These are phyloP conservation scores for Gloeostereum incarnatum DNA, from an alignment of 768 basidiomycete species.

Conservation along the genomic window DNA sequence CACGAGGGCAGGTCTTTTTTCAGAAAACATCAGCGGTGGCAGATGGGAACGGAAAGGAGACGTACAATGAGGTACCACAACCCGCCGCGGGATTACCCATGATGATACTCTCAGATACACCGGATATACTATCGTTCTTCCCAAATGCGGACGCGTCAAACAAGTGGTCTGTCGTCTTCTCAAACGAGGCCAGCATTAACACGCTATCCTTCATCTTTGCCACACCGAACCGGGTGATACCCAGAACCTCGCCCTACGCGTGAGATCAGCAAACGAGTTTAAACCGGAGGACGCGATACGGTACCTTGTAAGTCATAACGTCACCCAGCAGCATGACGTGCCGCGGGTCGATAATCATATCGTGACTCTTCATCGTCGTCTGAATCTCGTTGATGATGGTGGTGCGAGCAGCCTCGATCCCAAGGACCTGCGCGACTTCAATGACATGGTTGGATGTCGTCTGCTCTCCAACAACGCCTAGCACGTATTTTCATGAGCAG, in stretches of 20 bases:
- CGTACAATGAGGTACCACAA: conserved; percentile 91
- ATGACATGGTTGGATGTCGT: conserved; percentile 98
- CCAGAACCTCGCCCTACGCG: conserved; percentile 85
- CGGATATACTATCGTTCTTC: conserved; percentile 90
- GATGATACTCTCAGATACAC: conserved; percentile 99
- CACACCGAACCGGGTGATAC: conserved; percentile 98
- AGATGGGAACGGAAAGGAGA: conserved; percentile 23
- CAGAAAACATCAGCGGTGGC: not conserved
- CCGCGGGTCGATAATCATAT: conserved; percentile 97
- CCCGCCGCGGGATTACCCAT: conserved; percentile 96
- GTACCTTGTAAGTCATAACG: conserved; percentile 96
- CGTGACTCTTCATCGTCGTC: conserved; percentile 94
- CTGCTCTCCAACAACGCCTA: conserved; percentile 86
- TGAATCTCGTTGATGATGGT: conserved; percentile 98
- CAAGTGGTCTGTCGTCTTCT: conserved; percentile 98
- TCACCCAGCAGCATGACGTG: conserved; percentile 98
- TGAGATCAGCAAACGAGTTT: not conserved
- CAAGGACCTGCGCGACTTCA: conserved; percentile 90
- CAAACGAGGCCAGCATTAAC: conserved; percentile 97
- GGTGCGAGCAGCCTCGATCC: conserved; percentile 90
- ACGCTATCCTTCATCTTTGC: conserved; percentile 99
- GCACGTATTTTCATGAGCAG: not conserved
- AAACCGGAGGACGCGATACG: conserved; percentile 5
- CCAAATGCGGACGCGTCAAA: conserved; percentile 97
- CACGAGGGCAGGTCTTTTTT: conserved; percentile 38